Evolutionary conservation across 371 early-diverging fungal genomes (phyloP).

Genomic region (Dichotomocladium elegans): DNA sequence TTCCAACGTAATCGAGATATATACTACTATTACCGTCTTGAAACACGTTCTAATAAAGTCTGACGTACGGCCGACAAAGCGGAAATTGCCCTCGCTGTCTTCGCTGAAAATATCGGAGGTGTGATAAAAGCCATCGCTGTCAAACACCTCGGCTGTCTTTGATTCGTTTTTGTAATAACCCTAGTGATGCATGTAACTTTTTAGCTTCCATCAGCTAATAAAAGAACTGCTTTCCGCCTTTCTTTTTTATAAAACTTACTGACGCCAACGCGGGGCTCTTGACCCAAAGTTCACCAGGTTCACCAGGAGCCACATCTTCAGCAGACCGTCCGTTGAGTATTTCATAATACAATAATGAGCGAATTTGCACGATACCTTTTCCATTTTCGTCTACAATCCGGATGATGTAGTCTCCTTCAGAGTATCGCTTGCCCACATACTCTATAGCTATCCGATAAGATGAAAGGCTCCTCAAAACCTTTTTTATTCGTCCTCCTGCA

Average conservation of each 20-base stretch:
- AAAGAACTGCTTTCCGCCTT: too few relatives aligned
- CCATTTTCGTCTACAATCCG: background rate
- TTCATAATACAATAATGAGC: background rate
- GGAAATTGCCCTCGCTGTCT: background rate
- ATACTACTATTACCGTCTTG: too few relatives aligned
- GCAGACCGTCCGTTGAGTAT: background rate
- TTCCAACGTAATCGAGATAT: too few relatives aligned
- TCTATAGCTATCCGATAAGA: background rate
- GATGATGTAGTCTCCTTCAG: background rate
- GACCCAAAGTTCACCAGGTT: background rate
- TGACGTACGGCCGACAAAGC: background rate
- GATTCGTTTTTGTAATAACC: background rate
- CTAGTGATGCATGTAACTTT: too few relatives aligned
- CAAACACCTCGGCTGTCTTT: background rate
- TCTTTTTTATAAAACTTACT: too few relatives aligned
- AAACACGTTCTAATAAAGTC: too few relatives aligned
- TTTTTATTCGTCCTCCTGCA: background rate
- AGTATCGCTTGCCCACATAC: background rate
- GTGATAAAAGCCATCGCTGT: background rate
- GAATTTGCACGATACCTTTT: background rate
- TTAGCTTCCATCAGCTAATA: too few relatives aligned
- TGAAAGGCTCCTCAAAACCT: too few relatives aligned
- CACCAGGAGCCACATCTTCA: background rate
- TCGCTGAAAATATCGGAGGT: background rate
- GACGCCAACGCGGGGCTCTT: background rate